phyloP scores from a whole-genome alignment of 2,329 filamentous ascomycete species.

The Cytospora schulzeri region DNA sequence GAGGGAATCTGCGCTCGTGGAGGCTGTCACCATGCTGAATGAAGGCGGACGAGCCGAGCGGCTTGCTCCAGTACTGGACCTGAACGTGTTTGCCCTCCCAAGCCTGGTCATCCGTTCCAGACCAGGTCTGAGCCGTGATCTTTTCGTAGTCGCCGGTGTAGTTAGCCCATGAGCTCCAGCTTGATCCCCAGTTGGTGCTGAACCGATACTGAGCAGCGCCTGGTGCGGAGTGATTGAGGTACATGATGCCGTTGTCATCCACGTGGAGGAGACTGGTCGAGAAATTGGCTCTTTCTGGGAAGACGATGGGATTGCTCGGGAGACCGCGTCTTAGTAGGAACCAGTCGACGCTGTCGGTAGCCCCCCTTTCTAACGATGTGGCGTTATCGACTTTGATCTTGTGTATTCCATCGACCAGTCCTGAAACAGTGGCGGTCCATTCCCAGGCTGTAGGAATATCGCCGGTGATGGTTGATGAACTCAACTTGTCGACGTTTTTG shows the following conservation, averaged over 20 bases:
- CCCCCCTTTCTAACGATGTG: conserved; percentile 41
- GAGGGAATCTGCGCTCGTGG: conserved; percentile 57
- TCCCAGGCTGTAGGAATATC: conserved; percentile 55
- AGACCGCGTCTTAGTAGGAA: conserved; percentile 60
- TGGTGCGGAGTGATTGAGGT: conserved; percentile 58
- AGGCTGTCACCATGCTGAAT: conserved; percentile 58
- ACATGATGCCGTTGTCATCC: conserved; percentile 40
- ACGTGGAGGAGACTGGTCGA: conserved; percentile 49
- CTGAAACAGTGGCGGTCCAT: conserved; percentile 37
- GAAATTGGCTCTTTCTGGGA: conserved; percentile 54
- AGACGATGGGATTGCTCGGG: conserved; percentile 60
- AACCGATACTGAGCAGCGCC: conserved; percentile 67
- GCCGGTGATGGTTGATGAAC: conserved; percentile 45
- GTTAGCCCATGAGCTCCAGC: conserved; percentile 59
- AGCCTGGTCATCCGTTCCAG: conserved; percentile 54
- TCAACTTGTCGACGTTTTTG: conserved; percentile 27
- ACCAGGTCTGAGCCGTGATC: conserved; percentile 55
- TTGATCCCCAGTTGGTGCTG: conserved; percentile 60
- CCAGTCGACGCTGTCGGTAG: conserved; percentile 56
- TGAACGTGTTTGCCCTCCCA: conserved; percentile 64
- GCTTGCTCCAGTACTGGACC: conserved; percentile 62
- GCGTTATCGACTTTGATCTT: conserved; percentile 58
- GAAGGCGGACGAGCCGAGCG: conserved; percentile 60
- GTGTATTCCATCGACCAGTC: conserved; percentile 62
- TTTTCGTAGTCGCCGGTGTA: conserved; percentile 56